These are phyloP conservation scores for Aspergillus fijiensis DNA, from an alignment of 2,329 filamentous ascomycete species.

Conservation along the genomic window DNA sequence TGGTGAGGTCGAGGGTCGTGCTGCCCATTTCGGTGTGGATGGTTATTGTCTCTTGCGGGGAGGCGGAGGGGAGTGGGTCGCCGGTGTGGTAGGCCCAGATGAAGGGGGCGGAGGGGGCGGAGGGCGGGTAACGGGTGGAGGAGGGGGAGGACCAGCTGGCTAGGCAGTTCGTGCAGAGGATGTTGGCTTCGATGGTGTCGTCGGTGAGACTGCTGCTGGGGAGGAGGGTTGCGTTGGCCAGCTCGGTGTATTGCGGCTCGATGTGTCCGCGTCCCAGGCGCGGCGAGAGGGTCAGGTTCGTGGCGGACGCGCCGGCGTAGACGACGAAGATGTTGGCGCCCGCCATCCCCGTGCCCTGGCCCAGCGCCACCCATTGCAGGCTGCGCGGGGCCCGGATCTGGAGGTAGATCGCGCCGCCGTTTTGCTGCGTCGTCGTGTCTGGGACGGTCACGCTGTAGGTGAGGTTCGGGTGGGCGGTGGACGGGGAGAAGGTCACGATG, in stretches of 20 bases:
- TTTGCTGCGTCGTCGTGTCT: constrained; percentile 47
- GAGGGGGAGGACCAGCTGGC: constrained; percentile 17
- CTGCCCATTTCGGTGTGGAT: constrained; percentile 27
- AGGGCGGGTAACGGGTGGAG: constrained; percentile 18
- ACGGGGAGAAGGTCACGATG: constrained; percentile 20
- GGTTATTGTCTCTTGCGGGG: constrained; percentile 16
- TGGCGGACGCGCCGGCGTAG: constrained; percentile 51
- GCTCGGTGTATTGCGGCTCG: constrained; percentile 49
- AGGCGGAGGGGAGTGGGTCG: constrained; percentile 21
- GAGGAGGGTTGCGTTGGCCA: constrained; percentile 54
- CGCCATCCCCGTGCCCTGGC: constrained; percentile 56
- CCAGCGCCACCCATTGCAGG: constrained; percentile 57
- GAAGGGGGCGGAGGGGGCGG: constrained; percentile 25
- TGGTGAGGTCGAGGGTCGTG: constrained; percentile 7
- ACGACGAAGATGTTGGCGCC: constrained; percentile 63
- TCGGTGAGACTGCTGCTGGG: constrained; percentile 57
- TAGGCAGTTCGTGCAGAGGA: constrained; percentile 42
- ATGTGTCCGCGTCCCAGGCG: constrained; percentile 51
- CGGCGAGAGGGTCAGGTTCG: constrained; percentile 63
- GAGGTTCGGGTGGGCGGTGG: constrained; percentile 17
- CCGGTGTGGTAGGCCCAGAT: constrained; percentile 32
- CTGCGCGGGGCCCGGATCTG: constrained; percentile 52
- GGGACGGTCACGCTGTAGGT: constrained; percentile 58
- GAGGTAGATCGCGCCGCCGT: constrained; percentile 59
- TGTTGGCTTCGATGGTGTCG: constrained; percentile 60